Evolutionary conservation across 176 grass and related monocot species (phyloP), one percentile per base, ranked within the genome.

Genomic region (Secale cereale): DNA sequence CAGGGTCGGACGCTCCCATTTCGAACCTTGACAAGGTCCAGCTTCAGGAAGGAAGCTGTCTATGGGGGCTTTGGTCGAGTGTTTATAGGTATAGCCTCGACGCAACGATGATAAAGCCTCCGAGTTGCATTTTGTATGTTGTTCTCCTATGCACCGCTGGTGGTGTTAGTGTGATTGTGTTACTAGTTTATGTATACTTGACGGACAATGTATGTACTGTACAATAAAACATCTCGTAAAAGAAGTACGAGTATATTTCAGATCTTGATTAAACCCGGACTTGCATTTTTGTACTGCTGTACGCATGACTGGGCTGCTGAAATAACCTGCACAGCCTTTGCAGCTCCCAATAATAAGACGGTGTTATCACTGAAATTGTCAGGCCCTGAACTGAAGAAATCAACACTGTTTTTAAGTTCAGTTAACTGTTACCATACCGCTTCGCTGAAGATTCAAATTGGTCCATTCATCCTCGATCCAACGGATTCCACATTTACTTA

Each of bases 1-100:
- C 32, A 26, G 63, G 69, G 9, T 77, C 62, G 76, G 84, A 11
- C 59, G 59, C 64, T 79, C 77, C 68, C 10, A 17, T 76, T 80
- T 36, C 3, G 65, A 43, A 84, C 48, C 54, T 48, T 33, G 11
- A 32, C 72, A 46, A 75, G 59, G 32, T 87, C 79, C 22, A 10
- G 39, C 56, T 78, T 78, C 65, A 82, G 56, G 41, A 82, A 85
- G 36, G 85, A 84, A 84, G 81, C 69, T 81, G 16, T 26, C 3
- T 50, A 75, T 50, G 39, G 59, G 43, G 76, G 37, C 50, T 84
- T 87, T 81, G 31, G 15, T 54, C 81, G 62, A 19, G 41, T 17
- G 7, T 81, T 77, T 80, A 62, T 25, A 28, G 23, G 70, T 80
- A 62, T 26, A 28, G 23, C 52, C 54, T 35, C 14, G 46, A 59